These are phyloP conservation scores for Schrenkiella parvula DNA, from an alignment of 345 rosid genomes.

Conservation along the genomic window DNA sequence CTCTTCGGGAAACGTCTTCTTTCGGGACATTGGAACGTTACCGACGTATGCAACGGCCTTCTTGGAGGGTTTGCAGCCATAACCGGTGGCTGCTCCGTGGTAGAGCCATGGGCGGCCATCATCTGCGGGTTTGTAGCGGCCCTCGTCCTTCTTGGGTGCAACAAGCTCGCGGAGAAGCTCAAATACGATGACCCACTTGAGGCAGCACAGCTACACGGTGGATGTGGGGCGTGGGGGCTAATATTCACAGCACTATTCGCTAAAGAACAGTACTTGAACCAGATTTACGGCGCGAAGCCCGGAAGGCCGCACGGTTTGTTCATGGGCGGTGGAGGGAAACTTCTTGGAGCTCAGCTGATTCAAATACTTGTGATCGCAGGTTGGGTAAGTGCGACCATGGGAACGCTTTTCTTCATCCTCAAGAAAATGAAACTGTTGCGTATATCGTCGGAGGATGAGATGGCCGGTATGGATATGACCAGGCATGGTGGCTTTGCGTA, in stretches of 20 bases:
- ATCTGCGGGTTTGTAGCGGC: constrained; percentile 69
- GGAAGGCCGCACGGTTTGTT: constrained; percentile 53
- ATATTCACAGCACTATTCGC: constrained; percentile 75
- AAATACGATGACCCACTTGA: constrained; percentile 65
- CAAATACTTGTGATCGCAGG: constrained; percentile 51
- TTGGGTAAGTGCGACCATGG: constrained; percentile 84
- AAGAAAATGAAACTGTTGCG: constrained; percentile 50
- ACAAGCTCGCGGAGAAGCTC: constrained; percentile 49
- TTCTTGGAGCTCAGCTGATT: constrained; percentile 61
- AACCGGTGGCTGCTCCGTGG: constrained; percentile 76
- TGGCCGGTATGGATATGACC: constrained; percentile 80
- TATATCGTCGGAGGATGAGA: constrained; percentile 59
- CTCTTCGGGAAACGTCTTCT: constrained; percentile 59
- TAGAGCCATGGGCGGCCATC: constrained; percentile 84
- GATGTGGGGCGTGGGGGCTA: constrained; percentile 80
- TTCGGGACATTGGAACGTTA: constrained; percentile 77
- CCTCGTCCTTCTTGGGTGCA: constrained; percentile 54
- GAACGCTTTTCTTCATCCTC: constrained; percentile 53
- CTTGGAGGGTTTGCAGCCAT: constrained; percentile 85
- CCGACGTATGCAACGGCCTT: constrained; percentile 73
- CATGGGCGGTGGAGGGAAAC: constrained; percentile 77
- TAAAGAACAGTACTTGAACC: constrained; percentile 37
- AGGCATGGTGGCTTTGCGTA: constrained; percentile 84
- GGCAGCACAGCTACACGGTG: constrained; percentile 78
- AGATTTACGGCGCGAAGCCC: constrained; percentile 41